Percentiles rank a stretch among this genome's conserved stretches.
phyloP scores from a whole-genome alignment of 2,329 filamentous ascomycete genomes.

The Colletotrichum siamense region DNA sequence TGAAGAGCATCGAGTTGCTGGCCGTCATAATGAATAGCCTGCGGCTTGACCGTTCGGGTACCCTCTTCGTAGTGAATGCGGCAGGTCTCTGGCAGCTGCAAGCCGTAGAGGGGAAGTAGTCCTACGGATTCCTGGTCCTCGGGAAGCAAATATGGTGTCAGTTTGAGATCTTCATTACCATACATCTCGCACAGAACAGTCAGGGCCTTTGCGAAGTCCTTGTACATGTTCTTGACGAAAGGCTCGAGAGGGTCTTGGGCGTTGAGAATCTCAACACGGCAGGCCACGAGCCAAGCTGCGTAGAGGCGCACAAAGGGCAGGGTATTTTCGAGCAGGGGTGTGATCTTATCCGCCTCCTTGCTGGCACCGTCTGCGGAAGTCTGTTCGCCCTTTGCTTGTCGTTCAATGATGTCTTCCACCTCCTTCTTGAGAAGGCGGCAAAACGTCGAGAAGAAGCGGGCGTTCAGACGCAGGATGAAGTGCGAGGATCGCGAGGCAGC shows the following conservation, averaged over 20 bases:
- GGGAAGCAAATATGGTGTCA: conserved; percentile 54
- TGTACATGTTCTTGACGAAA: conserved; percentile 51
- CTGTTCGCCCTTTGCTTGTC: conserved; percentile 35
- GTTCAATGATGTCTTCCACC: conserved; percentile 57
- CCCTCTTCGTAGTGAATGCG: conserved; percentile 40
- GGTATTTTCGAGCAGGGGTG: conserved; percentile 44
- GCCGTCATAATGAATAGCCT: conserved; percentile 37
- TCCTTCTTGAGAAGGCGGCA: conserved; percentile 75
- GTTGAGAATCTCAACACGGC: conserved; percentile 50
- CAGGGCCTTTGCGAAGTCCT: conserved; percentile 50
- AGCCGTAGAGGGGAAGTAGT: conserved; percentile 45
- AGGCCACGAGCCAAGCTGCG: conserved; percentile 57
- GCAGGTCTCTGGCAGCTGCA: conserved; percentile 43
- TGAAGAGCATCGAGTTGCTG: not conserved
- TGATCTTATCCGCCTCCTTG: conserved; percentile 34
- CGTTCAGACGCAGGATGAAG: conserved; percentile 78
- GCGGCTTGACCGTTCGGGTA: conserved; percentile 42
- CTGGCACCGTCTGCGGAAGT: conserved; percentile 24
- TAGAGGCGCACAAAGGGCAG: conserved; percentile 59
- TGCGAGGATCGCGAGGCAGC: conserved; percentile 55
- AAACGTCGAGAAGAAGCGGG: conserved; percentile 76
- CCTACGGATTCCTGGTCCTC: conserved; percentile 57
- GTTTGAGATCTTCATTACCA: conserved; percentile 39
- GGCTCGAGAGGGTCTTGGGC: conserved; percentile 50
- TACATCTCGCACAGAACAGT: conserved; percentile 55